phyloP scores from a whole-genome alignment of 768 basidiomycete species.

The Dioszegia aurantiaca region DNA sequence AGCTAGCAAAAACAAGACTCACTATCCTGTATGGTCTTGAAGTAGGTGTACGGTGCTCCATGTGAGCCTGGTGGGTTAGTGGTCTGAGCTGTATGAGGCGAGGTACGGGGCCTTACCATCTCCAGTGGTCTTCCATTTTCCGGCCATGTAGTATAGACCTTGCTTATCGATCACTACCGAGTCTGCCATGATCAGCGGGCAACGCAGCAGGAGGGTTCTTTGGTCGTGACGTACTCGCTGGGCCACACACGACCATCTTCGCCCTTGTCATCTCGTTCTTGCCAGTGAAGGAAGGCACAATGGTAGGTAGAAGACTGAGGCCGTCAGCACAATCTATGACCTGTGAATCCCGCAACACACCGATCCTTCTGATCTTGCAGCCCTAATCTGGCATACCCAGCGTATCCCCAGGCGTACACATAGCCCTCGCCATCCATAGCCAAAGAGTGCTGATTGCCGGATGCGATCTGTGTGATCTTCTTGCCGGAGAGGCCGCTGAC shows the following conservation, averaged over 20 bases:
- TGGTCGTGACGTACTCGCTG: conserved; percentile 58
- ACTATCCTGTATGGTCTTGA: conserved; percentile 76
- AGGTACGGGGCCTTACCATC: conserved; percentile 64
- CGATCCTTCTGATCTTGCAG: conserved; percentile 58
- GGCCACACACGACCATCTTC: conserved; percentile 68
- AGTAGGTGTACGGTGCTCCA: conserved; percentile 81
- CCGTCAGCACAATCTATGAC: conserved; percentile 15
- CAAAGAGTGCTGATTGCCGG: conserved; percentile 81
- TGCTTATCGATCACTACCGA: conserved; percentile 70
- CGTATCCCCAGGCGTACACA: conserved; percentile 47
- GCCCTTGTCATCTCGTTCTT: conserved; percentile 66
- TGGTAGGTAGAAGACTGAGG: conserved; percentile 64
- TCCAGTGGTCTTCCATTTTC: conserved; percentile 89
- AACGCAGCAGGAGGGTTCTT: too few species aligned
- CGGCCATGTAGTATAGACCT: conserved; percentile 56
- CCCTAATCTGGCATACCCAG: conserved; percentile 77
- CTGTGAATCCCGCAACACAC: conserved; percentile 54
- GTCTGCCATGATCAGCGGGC: conserved; percentile 23
- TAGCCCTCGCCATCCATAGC: conserved; percentile 66
- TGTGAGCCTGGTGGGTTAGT: conserved; percentile 64
- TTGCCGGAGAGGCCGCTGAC: conserved; percentile 69
- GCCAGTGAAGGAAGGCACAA: conserved; percentile 82
- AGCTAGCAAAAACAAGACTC: conserved; percentile 56
- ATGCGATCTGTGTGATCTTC: conserved; percentile 75
- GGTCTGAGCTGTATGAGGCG: too few species aligned